Base-by-base conservation (phyloP, 345 rosid genomes). In the Atalantia buxifolia region DNA sequence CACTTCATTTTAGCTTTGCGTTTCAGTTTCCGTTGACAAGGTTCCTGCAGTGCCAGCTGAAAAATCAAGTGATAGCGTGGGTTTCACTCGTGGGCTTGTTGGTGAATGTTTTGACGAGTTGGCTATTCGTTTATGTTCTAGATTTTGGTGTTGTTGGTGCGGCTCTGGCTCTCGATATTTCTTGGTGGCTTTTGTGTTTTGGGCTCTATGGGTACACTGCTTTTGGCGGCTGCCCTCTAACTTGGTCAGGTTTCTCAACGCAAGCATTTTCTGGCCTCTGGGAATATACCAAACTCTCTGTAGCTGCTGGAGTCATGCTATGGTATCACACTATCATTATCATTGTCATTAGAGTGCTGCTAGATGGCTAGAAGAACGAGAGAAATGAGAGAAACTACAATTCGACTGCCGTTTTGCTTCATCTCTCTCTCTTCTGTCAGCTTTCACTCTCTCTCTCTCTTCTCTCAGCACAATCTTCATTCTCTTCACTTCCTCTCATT, bases 251-350 rank as follows among this genome's bases (percentile, higher is more conserved):
- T 36, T 89, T 86, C 64, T 90, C 94, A 1, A 30, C 60, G 18
- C 79, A 92, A 83, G 94, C 94, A 28, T 85, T 89, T 66, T 78
- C 82, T 18, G 92, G 88, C 0, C 85, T 92, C 5, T 85, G 93
- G 92, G 94, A 88, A 1, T 92, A 89, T n/a, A 69, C 88, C 18
- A 86, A 88, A 74, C 90, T 90, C 24, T 92, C 94, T 3, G 85
- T 86, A 73, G 90, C 94, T 61, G 86, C 97, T 5, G 97, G 97
- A 1, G 87, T 92, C 79, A 92, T 92, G 97, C 85, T 92, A 13
- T 92, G 97, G 97, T 92, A 72, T 45, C 50, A 3, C 18, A 3
- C 50, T 12, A 1, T 18, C 57, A 53, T 5, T 18, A 0, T 53
- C 31, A 22, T 1, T 60, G 6, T 2, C 14, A 60, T 40, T 40